Conservation (phyloP, 331 rosid genomes). For the Spiraea crenata region DNA sequence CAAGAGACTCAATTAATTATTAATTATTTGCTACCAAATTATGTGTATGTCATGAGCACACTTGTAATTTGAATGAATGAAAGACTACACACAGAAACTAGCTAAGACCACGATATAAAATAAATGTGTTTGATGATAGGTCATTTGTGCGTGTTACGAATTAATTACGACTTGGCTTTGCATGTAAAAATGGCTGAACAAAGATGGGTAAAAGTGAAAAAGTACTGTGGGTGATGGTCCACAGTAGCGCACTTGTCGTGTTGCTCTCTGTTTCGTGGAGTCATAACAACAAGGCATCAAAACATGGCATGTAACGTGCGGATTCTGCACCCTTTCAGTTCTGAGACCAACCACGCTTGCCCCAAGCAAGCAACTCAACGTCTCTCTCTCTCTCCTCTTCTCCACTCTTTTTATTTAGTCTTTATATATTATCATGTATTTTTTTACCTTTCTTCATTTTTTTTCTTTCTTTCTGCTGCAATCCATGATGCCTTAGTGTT, state of each 20-base stretch:
- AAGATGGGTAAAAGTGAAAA: slow-evolving; percentile 34
- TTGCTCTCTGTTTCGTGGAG: neutral
- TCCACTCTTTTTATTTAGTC: neutral
- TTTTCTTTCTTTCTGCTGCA: slow-evolving; percentile 13
- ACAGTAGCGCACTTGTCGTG: slow-evolving; percentile 35
- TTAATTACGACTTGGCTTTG: neutral
- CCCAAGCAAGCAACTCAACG: slow-evolving; percentile 13
- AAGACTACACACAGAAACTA: too few relatives aligned
- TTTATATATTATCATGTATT: slow-evolving; percentile 37
- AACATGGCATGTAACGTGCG: slow-evolving; percentile 17
- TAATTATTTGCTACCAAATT: too few relatives aligned
- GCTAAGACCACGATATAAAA: too few relatives aligned
- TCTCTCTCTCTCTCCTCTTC: too few relatives aligned
- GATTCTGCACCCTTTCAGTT: slow-evolving; percentile 18
- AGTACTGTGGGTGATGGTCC: slow-evolving; percentile 22
- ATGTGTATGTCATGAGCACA: too few relatives aligned
- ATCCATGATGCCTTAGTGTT: too few relatives aligned
- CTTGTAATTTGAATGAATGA: too few relatives aligned
- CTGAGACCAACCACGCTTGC: slow-evolving; percentile 34
- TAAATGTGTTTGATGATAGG: too few relatives aligned
- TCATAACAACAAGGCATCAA: too few relatives aligned
- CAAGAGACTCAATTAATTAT: too few relatives aligned
- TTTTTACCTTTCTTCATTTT: slow-evolving; percentile 3
- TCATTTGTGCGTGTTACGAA: neutral
- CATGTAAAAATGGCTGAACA: neutral